A percentile compares a stretch with the other conserved stretches of the same genome.
Conservation (phyloP, 306 rosid genomes). For the Cucumis cinereus region DNA sequence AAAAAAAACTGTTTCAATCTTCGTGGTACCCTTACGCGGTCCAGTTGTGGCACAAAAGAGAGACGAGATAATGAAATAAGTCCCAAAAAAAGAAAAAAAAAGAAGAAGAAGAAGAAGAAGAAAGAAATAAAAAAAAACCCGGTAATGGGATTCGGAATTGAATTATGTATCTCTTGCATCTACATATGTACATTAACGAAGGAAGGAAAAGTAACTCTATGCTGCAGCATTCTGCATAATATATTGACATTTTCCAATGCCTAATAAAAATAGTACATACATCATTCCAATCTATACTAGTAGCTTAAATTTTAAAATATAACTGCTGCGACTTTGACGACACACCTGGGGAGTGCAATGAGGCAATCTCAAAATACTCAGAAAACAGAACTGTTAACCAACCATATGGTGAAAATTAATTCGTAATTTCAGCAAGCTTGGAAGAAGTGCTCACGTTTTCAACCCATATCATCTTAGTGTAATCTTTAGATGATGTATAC, state of each 20-base stretch:
- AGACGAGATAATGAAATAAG: background rate
- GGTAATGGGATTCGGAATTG: background rate
- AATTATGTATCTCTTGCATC: background rate
- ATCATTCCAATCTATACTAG: background rate
- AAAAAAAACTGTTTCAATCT: background rate
- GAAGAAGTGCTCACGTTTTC: slow-evolving; percentile 3
- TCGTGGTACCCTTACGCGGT: background rate
- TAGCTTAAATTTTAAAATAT: background rate
- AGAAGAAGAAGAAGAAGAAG: no score
- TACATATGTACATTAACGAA: slow-evolving; percentile 1
- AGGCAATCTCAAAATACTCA: background rate
- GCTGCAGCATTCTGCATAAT: background rate
- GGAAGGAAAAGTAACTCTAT: background rate
- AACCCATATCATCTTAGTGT: background rate
- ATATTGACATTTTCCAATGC: background rate
- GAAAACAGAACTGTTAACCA: slow-evolving; percentile 2
- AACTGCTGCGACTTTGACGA: background rate
- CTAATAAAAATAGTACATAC: background rate
- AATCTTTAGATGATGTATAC: slow-evolving; percentile 1
- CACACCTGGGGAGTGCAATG: background rate
- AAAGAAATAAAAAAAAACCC: background rate
- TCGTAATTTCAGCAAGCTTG: background rate
- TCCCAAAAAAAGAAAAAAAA: background rate
- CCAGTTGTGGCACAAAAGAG: background rate
- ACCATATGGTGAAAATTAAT: background rate